A percentile compares a stretch with the other conserved stretches of the same genome.
Conservation (phyloP, 2,329 filamentous ascomycete genomes). For the Paraphoma chrysanthemicola region DNA sequence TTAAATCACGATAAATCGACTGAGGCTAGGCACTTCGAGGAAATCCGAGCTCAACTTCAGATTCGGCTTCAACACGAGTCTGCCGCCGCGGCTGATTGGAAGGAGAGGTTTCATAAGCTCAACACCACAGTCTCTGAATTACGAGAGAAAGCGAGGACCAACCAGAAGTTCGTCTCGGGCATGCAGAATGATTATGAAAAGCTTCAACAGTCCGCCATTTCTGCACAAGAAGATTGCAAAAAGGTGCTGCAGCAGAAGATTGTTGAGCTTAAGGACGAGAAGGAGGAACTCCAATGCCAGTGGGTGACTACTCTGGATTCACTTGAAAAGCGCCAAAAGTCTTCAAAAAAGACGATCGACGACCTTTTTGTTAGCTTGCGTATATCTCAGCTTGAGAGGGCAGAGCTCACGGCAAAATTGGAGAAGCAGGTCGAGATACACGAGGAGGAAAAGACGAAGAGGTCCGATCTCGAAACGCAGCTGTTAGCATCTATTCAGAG, state of each 20-base stretch:
- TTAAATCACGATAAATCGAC: constrained; percentile 10
- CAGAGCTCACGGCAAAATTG: constrained; percentile 17
- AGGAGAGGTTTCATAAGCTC: constrained; percentile 7
- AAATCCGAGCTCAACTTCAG: constrained; percentile 11
- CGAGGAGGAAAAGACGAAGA: constrained; percentile 28
- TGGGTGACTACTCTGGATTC: constrained; percentile 15
- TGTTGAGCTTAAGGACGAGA: constrained; percentile 29
- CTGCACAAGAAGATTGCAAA: constrained; percentile 19
- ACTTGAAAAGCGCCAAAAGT: constrained; percentile 15
- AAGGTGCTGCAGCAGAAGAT: constrained; percentile 21
- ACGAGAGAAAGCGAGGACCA: constrained; percentile 18
- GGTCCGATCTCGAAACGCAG: constrained; percentile 29
- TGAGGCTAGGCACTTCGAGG: constrained; percentile 9
- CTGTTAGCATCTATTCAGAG: constrained; percentile 20
- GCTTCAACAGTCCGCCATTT: constrained; percentile 15
- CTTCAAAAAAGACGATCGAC: constrained; percentile 19
- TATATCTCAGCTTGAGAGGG: constrained; percentile 18
- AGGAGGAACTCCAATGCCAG: constrained; percentile 15
- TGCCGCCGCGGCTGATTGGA: constrained; percentile 13
- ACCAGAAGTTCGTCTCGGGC: constrained; percentile 35
- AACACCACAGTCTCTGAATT: constrained; percentile 10
- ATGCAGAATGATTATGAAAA: constrained; percentile 37
- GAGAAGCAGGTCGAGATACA: constrained; percentile 12
- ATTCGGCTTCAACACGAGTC: constrained; percentile 10
- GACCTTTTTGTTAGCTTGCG: constrained; percentile 21